Evolutionary conservation across 2,329 filamentous ascomycete genomes (phyloP), one percentile per base, ranked within the genome.

Genomic region (Fusarium gaditjirri): DNA sequence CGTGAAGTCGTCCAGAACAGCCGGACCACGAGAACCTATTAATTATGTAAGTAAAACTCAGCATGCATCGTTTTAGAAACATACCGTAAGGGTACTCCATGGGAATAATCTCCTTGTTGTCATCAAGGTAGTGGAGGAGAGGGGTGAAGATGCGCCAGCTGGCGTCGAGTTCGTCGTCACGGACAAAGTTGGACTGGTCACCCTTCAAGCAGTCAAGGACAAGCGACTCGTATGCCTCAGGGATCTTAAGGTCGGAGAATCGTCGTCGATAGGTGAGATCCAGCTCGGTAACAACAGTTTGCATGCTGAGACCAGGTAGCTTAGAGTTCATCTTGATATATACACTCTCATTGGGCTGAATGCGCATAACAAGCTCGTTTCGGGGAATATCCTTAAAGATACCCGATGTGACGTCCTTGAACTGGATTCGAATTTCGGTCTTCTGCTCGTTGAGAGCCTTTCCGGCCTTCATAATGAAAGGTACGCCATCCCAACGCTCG

Each of bases 271-370:
- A 99, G 73, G 97, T 99, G 76, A 99, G 90, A 81, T 99, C 96
- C 68, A 99, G 93, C 86, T 99, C 96, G 68, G 96, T 99, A 77
- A 98, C 94, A 42, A 98, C 96, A 17, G 96, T 99, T 88, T 99
- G 96, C 95, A 98, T 99, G 87, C 94, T 98, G 78, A 99, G 88
- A 78, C 96, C 96, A 25, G 96, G 97, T 66, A 99, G 88, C 89
- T 99, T 99, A 35, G 95, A 98, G 92, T 99, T 99, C 96, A 99
- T 99, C 91, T 99, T 99, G 84, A 98, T 97, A 86, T 99, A 99
- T 76, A 99, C 95, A 81, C 94, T 97, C 89, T 99, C 96, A 86
- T 99, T 99, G 78, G 96, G 96, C 87, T 99, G 96, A 74, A 99
- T 97, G 76, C 96, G 95, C 87, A 99, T 98, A 79, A 99, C 96